Evolutionary conservation across 768 basidiomycete genomes (phyloP).

Genomic region (Trametes coccinea): DNA sequence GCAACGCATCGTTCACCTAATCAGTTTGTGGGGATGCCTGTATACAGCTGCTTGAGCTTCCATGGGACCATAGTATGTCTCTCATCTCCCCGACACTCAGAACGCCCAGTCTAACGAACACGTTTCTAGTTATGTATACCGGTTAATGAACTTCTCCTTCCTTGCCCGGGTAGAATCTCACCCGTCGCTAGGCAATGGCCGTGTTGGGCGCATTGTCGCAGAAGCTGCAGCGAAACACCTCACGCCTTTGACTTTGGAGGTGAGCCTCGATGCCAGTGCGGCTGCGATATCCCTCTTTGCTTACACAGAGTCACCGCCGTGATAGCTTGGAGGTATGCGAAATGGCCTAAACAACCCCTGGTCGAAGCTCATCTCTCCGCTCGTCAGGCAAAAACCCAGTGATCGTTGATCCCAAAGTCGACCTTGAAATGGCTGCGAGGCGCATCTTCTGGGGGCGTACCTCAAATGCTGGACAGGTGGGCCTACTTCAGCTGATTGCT

Average conservation of each 20-base stretch:
- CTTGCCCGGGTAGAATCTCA: constrained; percentile 5
- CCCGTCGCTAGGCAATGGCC: constrained; percentile 33
- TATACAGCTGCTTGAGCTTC: constrained; percentile 60
- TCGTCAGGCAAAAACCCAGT: constrained; percentile 62
- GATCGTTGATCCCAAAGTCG: constrained; percentile 56
- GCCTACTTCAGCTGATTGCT: background rate
- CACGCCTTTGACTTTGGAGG: constrained; percentile 71
- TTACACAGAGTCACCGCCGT: background rate
- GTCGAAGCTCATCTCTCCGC: background rate
- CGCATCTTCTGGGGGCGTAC: constrained; percentile 77
- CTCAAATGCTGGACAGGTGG: constrained; percentile 61
- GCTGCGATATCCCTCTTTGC: background rate
- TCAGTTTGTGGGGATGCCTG: background rate
- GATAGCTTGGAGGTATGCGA: background rate
- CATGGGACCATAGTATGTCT: constrained; percentile 56
- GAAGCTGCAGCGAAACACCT: constrained; percentile 75
- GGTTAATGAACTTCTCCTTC: constrained; percentile 16
- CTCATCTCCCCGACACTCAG: background rate
- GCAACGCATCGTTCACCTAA: background rate
- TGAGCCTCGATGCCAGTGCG: constrained; percentile 46
- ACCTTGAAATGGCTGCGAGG: constrained; percentile 60
- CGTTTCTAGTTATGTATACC: constrained; percentile 58
- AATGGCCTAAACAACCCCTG: background rate
- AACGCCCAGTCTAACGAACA: background rate
- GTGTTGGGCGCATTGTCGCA: constrained; percentile 67